Percentiles rank a stretch among this genome's conserved stretches.
Evolutionary conservation across 2,329 filamentous ascomycete genomes (phyloP).

Genomic region (Fusarium sp.): DNA sequence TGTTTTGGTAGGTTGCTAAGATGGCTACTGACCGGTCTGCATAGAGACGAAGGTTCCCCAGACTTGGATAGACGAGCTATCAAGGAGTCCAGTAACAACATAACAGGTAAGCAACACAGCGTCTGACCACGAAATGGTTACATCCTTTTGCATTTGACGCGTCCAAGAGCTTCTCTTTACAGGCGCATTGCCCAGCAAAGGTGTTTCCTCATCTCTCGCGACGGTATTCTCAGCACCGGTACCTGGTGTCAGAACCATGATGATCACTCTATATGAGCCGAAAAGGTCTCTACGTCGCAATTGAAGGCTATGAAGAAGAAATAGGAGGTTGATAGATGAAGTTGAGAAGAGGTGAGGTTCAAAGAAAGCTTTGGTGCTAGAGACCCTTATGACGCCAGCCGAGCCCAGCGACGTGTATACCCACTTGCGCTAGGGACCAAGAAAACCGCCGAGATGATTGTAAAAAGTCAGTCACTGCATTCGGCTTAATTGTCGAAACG

Average conservation of each 20-base stretch:
- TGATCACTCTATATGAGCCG: too few species aligned
- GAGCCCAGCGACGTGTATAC: slow-evolving; percentile 14
- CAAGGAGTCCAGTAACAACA: slow-evolving; percentile 79
- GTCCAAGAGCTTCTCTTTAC: slow-evolving; percentile 6
- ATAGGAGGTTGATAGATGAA: background rate
- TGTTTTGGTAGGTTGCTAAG: background rate
- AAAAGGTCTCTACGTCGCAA: background rate
- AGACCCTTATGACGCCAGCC: slow-evolving; percentile 33
- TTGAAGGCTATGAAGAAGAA: background rate
- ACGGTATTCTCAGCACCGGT: background rate
- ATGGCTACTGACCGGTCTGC: slow-evolving; percentile 72
- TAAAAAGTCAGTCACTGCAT: background rate
- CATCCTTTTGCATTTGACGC: slow-evolving; percentile 20
- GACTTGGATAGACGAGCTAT: slow-evolving; percentile 79
- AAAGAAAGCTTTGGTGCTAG: slow-evolving; percentile 31
- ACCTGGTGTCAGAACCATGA: slow-evolving; percentile 13
- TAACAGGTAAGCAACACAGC: slow-evolving; percentile 77
- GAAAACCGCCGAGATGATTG: slow-evolving; percentile 18
- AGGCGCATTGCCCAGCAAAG: slow-evolving; percentile 17
- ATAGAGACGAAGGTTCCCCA: slow-evolving; percentile 87
- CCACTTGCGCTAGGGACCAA: slow-evolving; percentile 19
- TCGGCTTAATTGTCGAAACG: background rate
- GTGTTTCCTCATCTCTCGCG: slow-evolving; percentile 35
- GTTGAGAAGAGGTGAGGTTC: slow-evolving; percentile 4
- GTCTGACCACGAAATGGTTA: slow-evolving; percentile 69